Evolutionary conservation across 2,329 filamentous ascomycete species (phyloP).

Genomic region (Aspergillus pseudoglaucus): DNA sequence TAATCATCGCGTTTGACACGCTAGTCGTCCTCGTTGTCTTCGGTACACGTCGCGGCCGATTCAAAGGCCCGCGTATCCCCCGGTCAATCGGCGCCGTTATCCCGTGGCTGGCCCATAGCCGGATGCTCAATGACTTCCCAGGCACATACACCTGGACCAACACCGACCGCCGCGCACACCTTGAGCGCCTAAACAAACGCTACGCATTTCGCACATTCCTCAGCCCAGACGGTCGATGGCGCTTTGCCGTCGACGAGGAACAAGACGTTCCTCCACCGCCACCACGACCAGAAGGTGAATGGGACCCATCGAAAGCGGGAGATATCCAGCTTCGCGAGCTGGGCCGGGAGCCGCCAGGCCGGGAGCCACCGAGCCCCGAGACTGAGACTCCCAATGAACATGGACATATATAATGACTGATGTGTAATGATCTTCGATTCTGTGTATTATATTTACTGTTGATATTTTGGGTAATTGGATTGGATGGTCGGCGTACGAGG

Average conservation of each 20-base stretch:
- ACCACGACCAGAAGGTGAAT: not conserved
- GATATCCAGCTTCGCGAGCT: constrained; percentile 3
- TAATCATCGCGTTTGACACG: constrained; percentile 26
- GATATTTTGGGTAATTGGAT: not conserved
- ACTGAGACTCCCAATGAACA: no score
- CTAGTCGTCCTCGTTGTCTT: constrained; percentile 28
- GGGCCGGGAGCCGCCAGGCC: not conserved
- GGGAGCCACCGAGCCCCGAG: not conserved
- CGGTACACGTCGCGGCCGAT: constrained; percentile 26
- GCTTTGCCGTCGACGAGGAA: constrained; percentile 29
- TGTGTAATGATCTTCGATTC: not conserved
- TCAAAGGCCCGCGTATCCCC: constrained; percentile 27
- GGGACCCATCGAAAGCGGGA: constrained; percentile 1
- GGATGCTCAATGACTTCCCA: constrained; percentile 25
- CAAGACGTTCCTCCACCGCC: constrained; percentile 3
- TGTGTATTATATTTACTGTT: not conserved
- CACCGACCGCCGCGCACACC: constrained; percentile 19
- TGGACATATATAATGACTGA: not conserved
- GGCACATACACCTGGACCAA: constrained; percentile 25
- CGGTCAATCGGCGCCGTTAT: constrained; percentile 28
- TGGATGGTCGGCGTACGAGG: not conserved
- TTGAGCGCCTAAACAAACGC: constrained; percentile 21
- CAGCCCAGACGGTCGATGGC: constrained; percentile 21
- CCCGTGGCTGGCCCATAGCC: constrained; percentile 29
- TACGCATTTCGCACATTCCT: constrained; percentile 28